These are phyloP conservation scores for Parasitella parasitica DNA, from an alignment of 371 early-diverging fungal species.

Conservation along the genomic window DNA sequence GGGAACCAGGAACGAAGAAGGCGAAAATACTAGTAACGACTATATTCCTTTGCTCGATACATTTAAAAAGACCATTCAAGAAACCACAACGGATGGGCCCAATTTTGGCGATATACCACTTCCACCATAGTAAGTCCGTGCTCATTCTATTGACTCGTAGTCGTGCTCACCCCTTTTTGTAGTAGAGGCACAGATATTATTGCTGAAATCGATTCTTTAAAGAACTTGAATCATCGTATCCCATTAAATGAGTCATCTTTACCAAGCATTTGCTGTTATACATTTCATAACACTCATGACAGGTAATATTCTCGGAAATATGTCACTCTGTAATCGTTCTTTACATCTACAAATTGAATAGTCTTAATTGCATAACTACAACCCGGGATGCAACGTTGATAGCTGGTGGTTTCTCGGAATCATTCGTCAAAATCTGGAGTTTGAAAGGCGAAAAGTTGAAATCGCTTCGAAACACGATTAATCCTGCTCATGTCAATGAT, in stretches of 20 bases:
- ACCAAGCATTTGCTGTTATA: constrained; percentile 95
- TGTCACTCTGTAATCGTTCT: background rate
- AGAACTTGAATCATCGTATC: constrained; percentile 80
- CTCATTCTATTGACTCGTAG: background rate
- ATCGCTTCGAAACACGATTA: constrained; percentile 59
- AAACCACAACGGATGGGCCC: constrained; percentile 41
- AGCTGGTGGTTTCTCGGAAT: constrained; percentile 85
- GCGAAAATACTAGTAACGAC: background rate
- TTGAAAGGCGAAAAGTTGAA: constrained; percentile 66
- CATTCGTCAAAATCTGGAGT: constrained; percentile 84
- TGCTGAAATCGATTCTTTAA: constrained; percentile 69
- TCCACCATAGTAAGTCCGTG: constrained; percentile 69
- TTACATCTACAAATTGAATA: constrained; percentile 3
- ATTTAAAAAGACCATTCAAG: constrained; percentile 40
- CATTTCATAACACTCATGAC: constrained; percentile 95
- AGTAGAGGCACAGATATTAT: constrained; percentile 72
- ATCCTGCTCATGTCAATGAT: constrained; percentile 57
- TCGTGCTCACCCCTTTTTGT: background rate
- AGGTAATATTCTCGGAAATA: constrained; percentile 32
- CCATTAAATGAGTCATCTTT: constrained; percentile 68
- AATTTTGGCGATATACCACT: constrained; percentile 52
- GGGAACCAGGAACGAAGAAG: constrained; percentile 14
- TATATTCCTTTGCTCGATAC: constrained; percentile 38
- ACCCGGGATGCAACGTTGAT: constrained; percentile 73
- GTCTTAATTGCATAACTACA: constrained; percentile 69